phyloP scores from a whole-genome alignment of 192 early-diverging fungal species.

The Paraglomus brasilianum region DNA sequence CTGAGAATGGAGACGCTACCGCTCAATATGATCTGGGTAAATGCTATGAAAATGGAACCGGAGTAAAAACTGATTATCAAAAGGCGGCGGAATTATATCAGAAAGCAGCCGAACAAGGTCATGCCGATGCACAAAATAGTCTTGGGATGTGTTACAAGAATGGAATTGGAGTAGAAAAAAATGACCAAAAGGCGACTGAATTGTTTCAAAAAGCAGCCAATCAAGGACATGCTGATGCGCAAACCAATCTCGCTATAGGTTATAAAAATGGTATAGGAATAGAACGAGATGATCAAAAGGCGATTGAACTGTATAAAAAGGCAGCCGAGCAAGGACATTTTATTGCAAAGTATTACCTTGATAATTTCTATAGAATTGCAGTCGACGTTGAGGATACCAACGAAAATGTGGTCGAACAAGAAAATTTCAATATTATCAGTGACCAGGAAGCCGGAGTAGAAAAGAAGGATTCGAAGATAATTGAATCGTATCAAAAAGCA shows the following conservation, averaged over 20 bases:
- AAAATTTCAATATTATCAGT: background rate
- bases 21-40: slow-evolving; percentile 73
- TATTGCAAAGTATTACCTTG: slow-evolving; percentile 45
- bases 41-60: slow-evolving; percentile 67
- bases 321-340: slow-evolving; percentile 51
- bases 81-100: slow-evolving; percentile 60
- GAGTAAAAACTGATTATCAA: slow-evolving; percentile 44
- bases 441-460: slow-evolving; percentile 57
- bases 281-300: slow-evolving; percentile 41
- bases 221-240: slow-evolving; percentile 72
- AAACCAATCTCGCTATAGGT: slow-evolving; percentile 75
- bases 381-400: slow-evolving; percentile 29
- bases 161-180: slow-evolving; percentile 54
- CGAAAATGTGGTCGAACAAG: too few species aligned
- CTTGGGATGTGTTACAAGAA: slow-evolving; percentile 64
- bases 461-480: slow-evolving; percentile 44
- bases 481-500: slow-evolving; percentile 62
- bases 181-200: slow-evolving; percentile 47
- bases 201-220: slow-evolving; percentile 67
- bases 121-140: slow-evolving; percentile 45
- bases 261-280: slow-evolving; percentile 69
- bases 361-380: slow-evolving; percentile 42
- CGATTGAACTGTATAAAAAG: slow-evolving; percentile 48
- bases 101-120: slow-evolving; percentile 50
- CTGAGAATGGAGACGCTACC: slow-evolving; percentile 62